Base-by-base conservation (phyloP, 2,329 filamentous ascomycete genomes). In the Colletotrichum theobromicola region DNA sequence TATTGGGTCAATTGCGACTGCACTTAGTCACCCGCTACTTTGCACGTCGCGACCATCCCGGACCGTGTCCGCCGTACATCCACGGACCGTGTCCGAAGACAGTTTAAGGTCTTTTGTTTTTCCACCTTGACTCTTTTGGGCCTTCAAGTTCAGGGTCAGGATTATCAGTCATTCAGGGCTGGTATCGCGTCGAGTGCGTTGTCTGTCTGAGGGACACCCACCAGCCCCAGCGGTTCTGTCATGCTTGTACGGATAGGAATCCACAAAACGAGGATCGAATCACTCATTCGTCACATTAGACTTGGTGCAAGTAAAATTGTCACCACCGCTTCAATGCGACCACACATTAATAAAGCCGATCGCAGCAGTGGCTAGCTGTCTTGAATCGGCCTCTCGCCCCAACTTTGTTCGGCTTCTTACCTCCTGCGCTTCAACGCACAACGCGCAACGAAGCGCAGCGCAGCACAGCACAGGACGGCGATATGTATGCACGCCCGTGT, bases 61-160 rank as follows among this genome's bases (percentile, higher is more conserved):
- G 65, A 58, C 65, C 34, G 53, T 67, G 63, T 67, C 63, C 63
- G 63, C 50, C 42, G 37, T 30, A 7, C n/a, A 12, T 34, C 15
- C 42, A 24, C 67, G 71, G 67, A 74, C 58, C 60, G 67, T 74
- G 61, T 61, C 72, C 72, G 67, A 62, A 66, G 60, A 7, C 50
- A 65, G 30, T 64, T 53, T 58, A 61, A 60, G 34, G 67, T 30
- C 58, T 67, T 55, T 26, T 57, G 64, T 15, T 28, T 32, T 35
- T 32, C 24, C 53, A 24, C 32, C 35, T 60, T 24, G 24, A 34
- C 28, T 18, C 55, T 63, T 37, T 58, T 42, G 24, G 30, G 61
- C 34, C 61, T 64, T n/a, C 55, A 32, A 46, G n/a, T 32, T 28
- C 26, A 58, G 15, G 28, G n/a, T 16, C 26, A n/a, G 16, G 63